A percentile compares a stretch with the other conserved stretches of the same genome.
Conservation (phyloP, 129 eudicot species). For the Rutidosis leptorrhynchoides region DNA sequence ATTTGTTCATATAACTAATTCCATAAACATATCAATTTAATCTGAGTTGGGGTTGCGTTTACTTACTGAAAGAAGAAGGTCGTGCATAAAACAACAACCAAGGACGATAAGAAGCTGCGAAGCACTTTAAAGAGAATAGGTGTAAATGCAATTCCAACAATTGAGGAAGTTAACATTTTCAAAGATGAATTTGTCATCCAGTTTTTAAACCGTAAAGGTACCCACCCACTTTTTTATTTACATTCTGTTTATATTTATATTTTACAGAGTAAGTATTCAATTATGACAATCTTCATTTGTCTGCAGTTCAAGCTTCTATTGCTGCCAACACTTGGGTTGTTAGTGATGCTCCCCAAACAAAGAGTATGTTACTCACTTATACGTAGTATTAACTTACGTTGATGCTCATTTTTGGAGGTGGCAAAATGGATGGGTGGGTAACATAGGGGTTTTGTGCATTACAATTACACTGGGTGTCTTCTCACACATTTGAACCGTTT, state of each 20-base stretch:
- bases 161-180: constrained; percentile 85
- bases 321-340: constrained; percentile 96
- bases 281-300: not conserved
- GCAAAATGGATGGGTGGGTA: not conserved
- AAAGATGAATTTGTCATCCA: constrained; percentile 78
- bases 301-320: constrained; percentile 83
- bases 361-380: constrained; percentile 52
- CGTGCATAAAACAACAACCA: constrained; percentile 71
- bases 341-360: constrained; percentile 82
- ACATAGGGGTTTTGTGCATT: not conserved
- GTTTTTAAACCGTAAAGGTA: constrained; percentile 74
- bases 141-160: constrained; percentile 65
- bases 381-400: not conserved
- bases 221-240: not conserved
- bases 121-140: constrained; percentile 81
- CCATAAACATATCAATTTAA: not conserved
- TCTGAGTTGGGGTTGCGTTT: not conserved
- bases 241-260: not conserved
- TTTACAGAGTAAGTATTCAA: too few species aligned
- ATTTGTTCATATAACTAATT: not conserved
- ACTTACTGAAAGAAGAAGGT: constrained; percentile 76
- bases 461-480: not conserved
- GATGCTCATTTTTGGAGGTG: not conserved
- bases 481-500: too few species aligned
- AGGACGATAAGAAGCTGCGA: constrained; percentile 75